Evolutionary conservation across 2,329 filamentous ascomycete species (phyloP), one percentile per base, ranked within the genome.

Genomic region (Hypoxylon sp.): DNA sequence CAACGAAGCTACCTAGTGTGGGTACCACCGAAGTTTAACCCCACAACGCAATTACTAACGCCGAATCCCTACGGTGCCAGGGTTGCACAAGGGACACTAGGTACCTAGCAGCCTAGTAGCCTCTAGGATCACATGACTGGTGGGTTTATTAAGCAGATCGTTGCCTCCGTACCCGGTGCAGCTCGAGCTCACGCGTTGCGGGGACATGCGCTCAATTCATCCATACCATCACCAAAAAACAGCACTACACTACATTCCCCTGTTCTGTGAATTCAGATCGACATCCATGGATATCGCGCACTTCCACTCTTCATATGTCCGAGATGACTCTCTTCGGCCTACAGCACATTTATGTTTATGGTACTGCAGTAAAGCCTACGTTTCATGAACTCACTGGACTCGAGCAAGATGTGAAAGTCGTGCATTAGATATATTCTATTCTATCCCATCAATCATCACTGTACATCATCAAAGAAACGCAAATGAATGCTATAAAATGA

Each of bases 21-120:
- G 16, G n/a, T 57, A 34, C 56, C 32, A n/a, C 64, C 64, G 64
- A 61, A 57, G 60, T 53, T 56, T 58, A 53, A 43, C 64, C 64
- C 37, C 37, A 41, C 3, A 8, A 6, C 7, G 37, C 37, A 41
- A 41, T 41, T 41, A 41, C 37, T 21, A 41, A 41, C 37, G 2
- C 37, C 16, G 37, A 47, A 47, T 47, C 25, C 23, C 43, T 6
- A 27, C 8, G 9, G 16, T 19, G 37, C n/a, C n/a, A n/a, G n/a
- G n/a, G n/a, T n/a, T n/a, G n/a, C n/a, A n/a, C n/a, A n/a, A n/a
- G n/a, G n/a, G n/a, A n/a, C n/a, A n/a, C n/a, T n/a, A n/a, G n/a
- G n/a, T n/a, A n/a, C n/a, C n/a, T n/a, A n/a, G n/a, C n/a, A n/a
- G n/a, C n/a, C n/a, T n/a, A n/a, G n/a, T n/a, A n/a, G n/a, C n/a